Percentiles rank a stretch among this genome's conserved stretches.
These are phyloP conservation scores for Ambrosiella beaveri DNA, from an alignment of 2,329 filamentous ascomycete genomes.

Conservation along the genomic window DNA sequence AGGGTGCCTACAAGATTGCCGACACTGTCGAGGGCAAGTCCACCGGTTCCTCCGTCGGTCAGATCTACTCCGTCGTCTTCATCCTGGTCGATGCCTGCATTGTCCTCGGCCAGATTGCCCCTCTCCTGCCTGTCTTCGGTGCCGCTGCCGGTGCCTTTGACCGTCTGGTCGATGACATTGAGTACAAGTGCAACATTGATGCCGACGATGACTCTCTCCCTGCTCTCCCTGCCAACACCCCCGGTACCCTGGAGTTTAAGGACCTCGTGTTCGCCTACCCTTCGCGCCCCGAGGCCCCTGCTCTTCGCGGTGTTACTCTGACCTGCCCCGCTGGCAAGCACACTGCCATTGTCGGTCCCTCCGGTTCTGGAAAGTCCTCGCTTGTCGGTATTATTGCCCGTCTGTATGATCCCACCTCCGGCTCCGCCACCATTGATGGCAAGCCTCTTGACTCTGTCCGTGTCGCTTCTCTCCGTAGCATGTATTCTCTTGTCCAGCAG, in stretches of 20 bases:
- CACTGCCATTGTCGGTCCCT: slow-evolving; percentile 41
- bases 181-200: slow-evolving; percentile 31
- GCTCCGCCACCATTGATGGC: slow-evolving; percentile 30
- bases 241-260: slow-evolving; percentile 27
- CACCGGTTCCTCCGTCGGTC: slow-evolving; percentile 24
- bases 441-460: slow-evolving; percentile 31
- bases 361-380: slow-evolving; percentile 41
- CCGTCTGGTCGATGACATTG: slow-evolving; percentile 41
- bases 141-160: slow-evolving; percentile 39
- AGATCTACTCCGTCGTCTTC: slow-evolving; percentile 47
- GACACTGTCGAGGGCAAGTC: slow-evolving; percentile 21
- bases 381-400: slow-evolving; percentile 37
- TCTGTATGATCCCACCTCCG: slow-evolving; percentile 38
- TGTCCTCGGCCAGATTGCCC: slow-evolving; percentile 44
- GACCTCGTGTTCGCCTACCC: slow-evolving; percentile 29
- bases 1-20: slow-evolving; percentile 38
- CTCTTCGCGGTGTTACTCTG: slow-evolving; percentile 29
- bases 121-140: slow-evolving; percentile 43
- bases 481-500: slow-evolving; percentile 29
- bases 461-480: slow-evolving; percentile 25
- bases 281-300: slow-evolving; percentile 25
- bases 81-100: slow-evolving; percentile 47
- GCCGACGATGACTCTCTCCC: slow-evolving; percentile 18
- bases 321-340: slow-evolving; percentile 30
- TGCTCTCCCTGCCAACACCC: slow-evolving; percentile 13